Evolutionary conservation across 1,139 yeast genomes (phyloP), one percentile per base, ranked within the genome.

Genomic region (Pichia sp.): DNA sequence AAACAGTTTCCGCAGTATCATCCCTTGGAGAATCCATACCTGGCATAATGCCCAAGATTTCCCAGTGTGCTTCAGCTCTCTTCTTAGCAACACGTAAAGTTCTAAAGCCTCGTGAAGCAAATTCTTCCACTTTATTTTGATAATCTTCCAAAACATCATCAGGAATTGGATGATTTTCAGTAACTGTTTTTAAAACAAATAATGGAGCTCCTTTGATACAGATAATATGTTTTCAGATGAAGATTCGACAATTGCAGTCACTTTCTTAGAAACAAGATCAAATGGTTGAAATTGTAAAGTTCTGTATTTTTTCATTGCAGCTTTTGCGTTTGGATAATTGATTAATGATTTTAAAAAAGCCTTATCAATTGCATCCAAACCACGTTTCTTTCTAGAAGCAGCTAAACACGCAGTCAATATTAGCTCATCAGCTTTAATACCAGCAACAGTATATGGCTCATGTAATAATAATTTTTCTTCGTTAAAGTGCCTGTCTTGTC

Each of bases 31-130:
- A 96, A 76, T 89, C 96, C 93, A 89, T 88, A 82, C 96, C 88
- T 73, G 96, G 96, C 95, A 89, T 87, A 79, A 89, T 90, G 78
- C 96, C 96, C 70, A 89, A 81, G 68, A 89, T 86, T 80, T 89
- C 96, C 96, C 96, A 89, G 84, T 88, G 96, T 73, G 95, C 96
- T 75, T 89, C 96, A 77, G 96, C 96, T 85, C 95, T 86, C 95
- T 89, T 89, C 82, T 96, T 89, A 67, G 96, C 96, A 79, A 89
- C 96, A 87, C 96, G 96, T 71, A 89, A 81, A 70, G 96, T 89
- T 78, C 96, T 83, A 95, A 89, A 89, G 84, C 96, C 96, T 84
- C 96, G 87, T 67, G 95, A 82, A 71, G 96, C 96, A 73, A 89
- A 88, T 79, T 89, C 96, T 71, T 95, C 95, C 70, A 90, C 96